Evolutionary conservation across 352 stramenopile genomes (phyloP).

Genomic region (Phytophthora quininea): DNA sequence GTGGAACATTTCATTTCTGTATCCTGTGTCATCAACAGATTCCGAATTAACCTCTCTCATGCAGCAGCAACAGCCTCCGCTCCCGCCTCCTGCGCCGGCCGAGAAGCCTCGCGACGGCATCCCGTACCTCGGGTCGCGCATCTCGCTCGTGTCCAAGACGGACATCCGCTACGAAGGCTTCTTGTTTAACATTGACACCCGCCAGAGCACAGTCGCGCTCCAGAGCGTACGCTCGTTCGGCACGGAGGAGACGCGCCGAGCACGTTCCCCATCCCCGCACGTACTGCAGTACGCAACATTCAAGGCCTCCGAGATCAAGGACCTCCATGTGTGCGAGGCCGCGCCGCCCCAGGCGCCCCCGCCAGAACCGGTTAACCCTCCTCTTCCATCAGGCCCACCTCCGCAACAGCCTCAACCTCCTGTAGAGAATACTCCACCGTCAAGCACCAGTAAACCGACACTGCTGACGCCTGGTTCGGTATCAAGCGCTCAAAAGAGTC

Average conservation of each 20-base stretch:
- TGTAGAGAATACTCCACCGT: slow-evolving; percentile 34
- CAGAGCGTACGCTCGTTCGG: slow-evolving; percentile 85
- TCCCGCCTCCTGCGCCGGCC: slow-evolving; percentile 11
- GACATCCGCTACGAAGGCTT: slow-evolving; percentile 88
- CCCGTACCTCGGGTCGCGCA: slow-evolving; percentile 84
- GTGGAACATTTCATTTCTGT: too few relatives aligned
- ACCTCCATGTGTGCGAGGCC: slow-evolving; percentile 84
- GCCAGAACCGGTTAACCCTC: slow-evolving; percentile 20
- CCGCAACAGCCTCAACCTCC: slow-evolving; percentile 20
- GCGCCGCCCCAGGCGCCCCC: slow-evolving; percentile 35
- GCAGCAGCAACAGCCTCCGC: slow-evolving; percentile 33
- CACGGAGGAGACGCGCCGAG: slow-evolving; percentile 73
- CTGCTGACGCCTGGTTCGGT: background rate
- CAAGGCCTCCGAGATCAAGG: slow-evolving; percentile 87
- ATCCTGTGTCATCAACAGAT: too few relatives aligned
- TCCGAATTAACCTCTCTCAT: too few relatives aligned
- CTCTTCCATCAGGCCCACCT: slow-evolving; percentile 29
- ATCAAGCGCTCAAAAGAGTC: slow-evolving; percentile 3
- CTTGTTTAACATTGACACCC: slow-evolving; percentile 88
- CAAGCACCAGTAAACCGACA: slow-evolving; percentile 25
- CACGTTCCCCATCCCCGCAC: slow-evolving; percentile 79
- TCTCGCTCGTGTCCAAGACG: slow-evolving; percentile 88
- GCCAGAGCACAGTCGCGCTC: slow-evolving; percentile 81
- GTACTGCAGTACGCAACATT: slow-evolving; percentile 84
- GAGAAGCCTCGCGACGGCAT: slow-evolving; percentile 57